phyloP scores from a whole-genome alignment of 495 filamentous ascomycete genomes.

The Lophiostoma macrostomum region DNA sequence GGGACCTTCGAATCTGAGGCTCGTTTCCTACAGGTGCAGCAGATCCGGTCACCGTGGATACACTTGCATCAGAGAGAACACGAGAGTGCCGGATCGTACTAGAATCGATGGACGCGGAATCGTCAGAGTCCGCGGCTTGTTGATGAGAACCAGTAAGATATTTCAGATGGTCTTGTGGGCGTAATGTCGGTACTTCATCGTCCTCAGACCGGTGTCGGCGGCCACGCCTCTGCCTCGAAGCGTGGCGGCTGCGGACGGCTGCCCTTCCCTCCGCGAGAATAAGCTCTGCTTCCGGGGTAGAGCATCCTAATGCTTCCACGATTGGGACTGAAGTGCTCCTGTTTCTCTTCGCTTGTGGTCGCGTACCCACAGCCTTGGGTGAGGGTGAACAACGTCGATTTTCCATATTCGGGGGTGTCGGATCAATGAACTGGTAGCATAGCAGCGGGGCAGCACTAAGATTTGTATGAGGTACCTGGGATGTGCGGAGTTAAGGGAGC shows the following conservation, averaged over 20 bases:
- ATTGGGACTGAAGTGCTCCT: conserved; percentile 27
- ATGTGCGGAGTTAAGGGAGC: conserved; percentile 10
- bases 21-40: neutral
- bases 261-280: conserved; percentile 25
- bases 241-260: conserved; percentile 16
- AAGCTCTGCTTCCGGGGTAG: conserved; percentile 20
- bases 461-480: neutral
- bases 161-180: conserved; percentile 13
- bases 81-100: conserved; percentile 6
- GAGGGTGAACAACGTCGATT: conserved; percentile 20
- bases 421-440: conserved; percentile 11
- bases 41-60: conserved; percentile 10
- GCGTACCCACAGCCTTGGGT: neutral
- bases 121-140: neutral
- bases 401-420: conserved; percentile 19
- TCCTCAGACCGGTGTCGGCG: neutral
- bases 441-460: conserved; percentile 9
- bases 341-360: conserved; percentile 10
- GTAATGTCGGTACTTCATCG: neutral
- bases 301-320: conserved; percentile 26
- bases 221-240: conserved; percentile 3
- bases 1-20: neutral
- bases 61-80: conserved; percentile 10
- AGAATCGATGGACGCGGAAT: neutral
- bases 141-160: too few species aligned